Evolutionary conservation across 1,139 yeast genomes (phyloP).

Genomic region (Diutina siamensis): DNA sequence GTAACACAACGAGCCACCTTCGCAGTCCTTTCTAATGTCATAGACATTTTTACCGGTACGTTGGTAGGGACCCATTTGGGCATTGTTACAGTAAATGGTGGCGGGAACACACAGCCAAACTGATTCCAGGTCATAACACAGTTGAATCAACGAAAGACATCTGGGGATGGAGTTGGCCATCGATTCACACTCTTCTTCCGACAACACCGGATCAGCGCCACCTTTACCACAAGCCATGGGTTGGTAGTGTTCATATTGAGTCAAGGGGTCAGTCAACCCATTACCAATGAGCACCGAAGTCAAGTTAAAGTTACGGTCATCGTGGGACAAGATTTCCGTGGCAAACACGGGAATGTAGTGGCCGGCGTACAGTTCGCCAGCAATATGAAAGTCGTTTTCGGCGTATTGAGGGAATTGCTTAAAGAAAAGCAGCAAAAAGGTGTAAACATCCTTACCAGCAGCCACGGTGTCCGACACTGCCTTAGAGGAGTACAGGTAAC

Average conservation of each 20-base stretch:
- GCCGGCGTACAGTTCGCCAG: conserved; percentile 98
- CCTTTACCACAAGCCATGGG: conserved; percentile 98
- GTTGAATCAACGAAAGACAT: conserved; percentile 67
- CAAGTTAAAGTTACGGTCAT: conserved; percentile 72
- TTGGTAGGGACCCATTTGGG: conserved; percentile 78
- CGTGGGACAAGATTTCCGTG: conserved; percentile 69
- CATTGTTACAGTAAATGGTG: conserved; percentile 79
- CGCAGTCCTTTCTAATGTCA: conserved; percentile 83
- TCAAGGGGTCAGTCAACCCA: conserved; percentile 88
- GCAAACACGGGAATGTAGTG: conserved; percentile 95
- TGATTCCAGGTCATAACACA: conserved; percentile 70
- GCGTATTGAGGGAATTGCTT: conserved; percentile 81
- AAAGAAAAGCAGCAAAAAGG: conserved; percentile 83
- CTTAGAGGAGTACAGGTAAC: conserved; percentile 66
- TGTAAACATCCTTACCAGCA: conserved; percentile 89
- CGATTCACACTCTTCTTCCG: conserved; percentile 66
- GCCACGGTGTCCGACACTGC: conserved; percentile 67
- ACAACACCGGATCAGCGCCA: conserved; percentile 73
- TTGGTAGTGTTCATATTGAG: conserved; percentile 79
- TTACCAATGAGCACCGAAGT: conserved; percentile 89
- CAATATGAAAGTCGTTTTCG: conserved; percentile 69
- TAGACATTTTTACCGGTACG: conserved; percentile 87
- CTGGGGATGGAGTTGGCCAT: conserved; percentile 70
- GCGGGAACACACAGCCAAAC: conserved; percentile 94
- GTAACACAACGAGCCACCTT: conserved; percentile 63